Evolutionary conservation across 768 basidiomycete species (phyloP), one percentile per base, ranked within the genome.

Genomic region (Mycena olivaceomarginata): DNA sequence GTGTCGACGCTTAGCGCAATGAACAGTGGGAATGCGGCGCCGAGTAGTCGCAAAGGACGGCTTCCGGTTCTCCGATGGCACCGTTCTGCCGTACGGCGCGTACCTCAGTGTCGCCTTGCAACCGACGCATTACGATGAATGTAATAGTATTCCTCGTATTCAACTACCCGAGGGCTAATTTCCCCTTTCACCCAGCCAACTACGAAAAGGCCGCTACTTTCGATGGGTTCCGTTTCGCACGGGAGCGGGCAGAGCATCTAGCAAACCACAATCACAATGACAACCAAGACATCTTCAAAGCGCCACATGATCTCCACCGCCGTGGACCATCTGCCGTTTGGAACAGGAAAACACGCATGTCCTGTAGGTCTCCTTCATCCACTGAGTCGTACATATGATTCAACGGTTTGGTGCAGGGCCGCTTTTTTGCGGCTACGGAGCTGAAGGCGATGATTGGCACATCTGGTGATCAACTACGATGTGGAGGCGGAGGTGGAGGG

Each of bases 361-460:
- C 72, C 78, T 2, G 78, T 87, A 81, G 8, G 74, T 15, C 11
- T 46, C 25, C 37, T 25, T 9, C 10, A 25, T 16, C 31, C 25
- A 65, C 11, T 43, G 8, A 31, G 4, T 16, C 25, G 13, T n/a
- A 45, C 2, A 22, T 15, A 5, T 66, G 13, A 48, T 31, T 9
- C 31, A 31, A 31, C 31, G 31, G 31, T 31, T 10, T 18, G 2
- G 10, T 5, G 37, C 82, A 89, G 39, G 89, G 88, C 12, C 85
- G 90, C 15, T 90, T 91, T 80, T 86, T 91, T 73, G 88, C 88
- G 5, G 85, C 85, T 5, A 83, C 79, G 22, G 84, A 87, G 74
- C 77, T 92, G 81, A 91, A 92, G 79, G 80, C 85, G 0, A 86
- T 92, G 82, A 70, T n/a, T 91, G 57, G 90, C 90, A 6, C 83